phyloP scores from a whole-genome alignment of 306 rosid species.

The Fragaria vesca region DNA sequence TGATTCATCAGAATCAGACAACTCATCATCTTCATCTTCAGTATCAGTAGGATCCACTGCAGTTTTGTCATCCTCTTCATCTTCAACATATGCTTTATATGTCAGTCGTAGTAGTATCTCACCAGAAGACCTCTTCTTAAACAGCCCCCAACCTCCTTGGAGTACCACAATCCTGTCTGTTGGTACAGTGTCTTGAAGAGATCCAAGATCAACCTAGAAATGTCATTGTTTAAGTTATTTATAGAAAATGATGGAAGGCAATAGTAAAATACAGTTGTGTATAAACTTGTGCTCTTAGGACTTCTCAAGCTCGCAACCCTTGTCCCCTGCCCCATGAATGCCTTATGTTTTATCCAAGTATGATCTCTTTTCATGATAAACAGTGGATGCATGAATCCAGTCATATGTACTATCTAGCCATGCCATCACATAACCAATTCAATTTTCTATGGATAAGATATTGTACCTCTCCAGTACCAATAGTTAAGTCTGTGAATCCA shows the following conservation, averaged over 20 bases:
- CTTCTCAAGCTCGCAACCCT: neutral
- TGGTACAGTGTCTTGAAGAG: constrained; percentile 96
- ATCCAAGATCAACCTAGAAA: constrained; percentile 80
- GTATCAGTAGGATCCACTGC: constrained; percentile 41
- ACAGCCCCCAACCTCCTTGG: constrained; percentile 77
- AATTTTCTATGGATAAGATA: neutral
- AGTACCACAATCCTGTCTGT: constrained; percentile 87
- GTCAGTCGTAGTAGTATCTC: constrained; percentile 91
- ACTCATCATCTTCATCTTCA: constrained; percentile 90
- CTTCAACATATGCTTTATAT: constrained; percentile 97
- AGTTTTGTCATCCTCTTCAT: constrained; percentile 89
- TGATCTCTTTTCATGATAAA: neutral
- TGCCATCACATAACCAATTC: neutral
- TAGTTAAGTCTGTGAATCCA: constrained; percentile 74
- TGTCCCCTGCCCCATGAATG: neutral
- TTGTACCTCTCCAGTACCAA: constrained; percentile 88
- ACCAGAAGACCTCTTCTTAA: constrained; percentile 73
- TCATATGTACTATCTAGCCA: neutral
- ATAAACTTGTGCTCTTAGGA: neutral
- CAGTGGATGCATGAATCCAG: neutral
- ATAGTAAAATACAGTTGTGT: constrained; percentile 2
- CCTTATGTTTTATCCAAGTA: neutral
- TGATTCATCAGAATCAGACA: constrained; percentile 65
- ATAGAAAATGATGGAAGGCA: constrained; percentile 1
- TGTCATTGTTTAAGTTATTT: constrained; percentile 1